Evolutionary conservation across 805 yeast genomes (phyloP).

Genomic region (Candida oleophila): DNA sequence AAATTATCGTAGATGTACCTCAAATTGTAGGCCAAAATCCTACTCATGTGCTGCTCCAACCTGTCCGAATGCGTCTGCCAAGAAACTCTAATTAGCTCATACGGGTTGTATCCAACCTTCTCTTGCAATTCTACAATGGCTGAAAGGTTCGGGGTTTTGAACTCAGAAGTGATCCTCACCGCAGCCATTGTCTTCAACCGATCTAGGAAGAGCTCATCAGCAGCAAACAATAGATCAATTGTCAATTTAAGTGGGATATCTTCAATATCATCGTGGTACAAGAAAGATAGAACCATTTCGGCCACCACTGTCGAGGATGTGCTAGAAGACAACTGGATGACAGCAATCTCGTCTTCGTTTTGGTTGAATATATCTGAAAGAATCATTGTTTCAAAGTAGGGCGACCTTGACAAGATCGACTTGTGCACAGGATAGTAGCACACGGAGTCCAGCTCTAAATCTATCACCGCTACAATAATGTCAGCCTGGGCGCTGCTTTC

Average conservation of each 20-base stretch:
- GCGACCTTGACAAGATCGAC: constrained; percentile 58
- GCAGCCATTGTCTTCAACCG: constrained; percentile 66
- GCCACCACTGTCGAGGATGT: constrained; percentile 32
- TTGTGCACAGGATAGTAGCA: constrained; percentile 62
- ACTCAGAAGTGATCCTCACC: constrained; percentile 37
- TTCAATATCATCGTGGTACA: constrained; percentile 58
- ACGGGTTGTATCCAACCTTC: constrained; percentile 39
- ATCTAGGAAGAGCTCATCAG: constrained; percentile 62
- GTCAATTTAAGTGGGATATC: constrained; percentile 50
- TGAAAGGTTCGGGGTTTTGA: constrained; percentile 16
- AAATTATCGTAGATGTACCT: constrained; percentile 27
- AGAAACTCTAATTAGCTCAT: constrained; percentile 58
- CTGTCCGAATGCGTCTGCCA: constrained; percentile 69
- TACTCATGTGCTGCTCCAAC: constrained; percentile 62
- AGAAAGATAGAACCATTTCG: constrained; percentile 50
- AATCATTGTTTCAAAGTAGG: constrained; percentile 65
- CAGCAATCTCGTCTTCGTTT: constrained; percentile 14
- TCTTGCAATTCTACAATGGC: constrained; percentile 16
- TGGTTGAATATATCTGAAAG: constrained; percentile 36
- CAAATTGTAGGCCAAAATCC: constrained; percentile 53
- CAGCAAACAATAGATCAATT: constrained; percentile 55
- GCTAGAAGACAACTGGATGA: constrained; percentile 26
- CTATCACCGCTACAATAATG: constrained; percentile 40
- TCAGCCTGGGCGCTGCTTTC: constrained; percentile 41
- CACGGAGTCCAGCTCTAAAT: constrained; percentile 11